Evolutionary conservation across 1,284 basidiomycete genomes (phyloP).

Genomic region (Ganoderma multipileum): DNA sequence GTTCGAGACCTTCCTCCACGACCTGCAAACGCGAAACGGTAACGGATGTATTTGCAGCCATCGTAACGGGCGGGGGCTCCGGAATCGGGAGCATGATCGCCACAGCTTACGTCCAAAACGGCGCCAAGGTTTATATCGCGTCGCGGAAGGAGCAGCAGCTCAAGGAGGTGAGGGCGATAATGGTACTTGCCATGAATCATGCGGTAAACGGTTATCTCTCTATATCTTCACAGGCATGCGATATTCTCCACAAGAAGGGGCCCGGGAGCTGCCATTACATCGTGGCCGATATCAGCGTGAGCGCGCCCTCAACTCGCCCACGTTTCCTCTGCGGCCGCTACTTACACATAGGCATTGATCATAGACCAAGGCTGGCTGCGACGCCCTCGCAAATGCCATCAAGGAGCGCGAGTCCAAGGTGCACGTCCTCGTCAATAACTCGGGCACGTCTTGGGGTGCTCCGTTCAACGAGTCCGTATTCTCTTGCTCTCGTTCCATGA

Average conservation of each 20-base stretch:
- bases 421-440: slow-evolving; percentile 84
- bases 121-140: slow-evolving; percentile 78
- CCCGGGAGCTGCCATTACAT: slow-evolving; percentile 73
- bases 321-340: neutral
- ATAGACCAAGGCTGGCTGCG: slow-evolving; percentile 82
- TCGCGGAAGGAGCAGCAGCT: slow-evolving; percentile 82
- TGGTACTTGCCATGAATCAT: neutral
- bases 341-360: neutral
- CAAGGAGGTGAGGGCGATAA: slow-evolving; percentile 59
- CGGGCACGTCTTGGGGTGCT: slow-evolving; percentile 83
- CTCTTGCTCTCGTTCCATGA: neutral
- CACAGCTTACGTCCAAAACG: slow-evolving; percentile 74
- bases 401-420: slow-evolving; percentile 74
- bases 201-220: neutral
- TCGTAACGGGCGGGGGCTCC: slow-evolving; percentile 82
- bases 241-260: slow-evolving; percentile 63
- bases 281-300: slow-evolving; percentile 74
- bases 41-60: slow-evolving; percentile 49
- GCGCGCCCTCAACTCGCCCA: slow-evolving; percentile 34
- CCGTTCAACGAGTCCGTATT: slow-evolving; percentile 58
- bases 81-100: slow-evolving; percentile 87
- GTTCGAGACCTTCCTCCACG: slow-evolving; percentile 27
- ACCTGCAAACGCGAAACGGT: slow-evolving; percentile 6
- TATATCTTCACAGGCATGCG: slow-evolving; percentile 53
- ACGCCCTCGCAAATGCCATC: slow-evolving; percentile 74